phyloP scores from a whole-genome alignment of 2,329 filamentous ascomycete species.

The Apiospora malaysiana region DNA sequence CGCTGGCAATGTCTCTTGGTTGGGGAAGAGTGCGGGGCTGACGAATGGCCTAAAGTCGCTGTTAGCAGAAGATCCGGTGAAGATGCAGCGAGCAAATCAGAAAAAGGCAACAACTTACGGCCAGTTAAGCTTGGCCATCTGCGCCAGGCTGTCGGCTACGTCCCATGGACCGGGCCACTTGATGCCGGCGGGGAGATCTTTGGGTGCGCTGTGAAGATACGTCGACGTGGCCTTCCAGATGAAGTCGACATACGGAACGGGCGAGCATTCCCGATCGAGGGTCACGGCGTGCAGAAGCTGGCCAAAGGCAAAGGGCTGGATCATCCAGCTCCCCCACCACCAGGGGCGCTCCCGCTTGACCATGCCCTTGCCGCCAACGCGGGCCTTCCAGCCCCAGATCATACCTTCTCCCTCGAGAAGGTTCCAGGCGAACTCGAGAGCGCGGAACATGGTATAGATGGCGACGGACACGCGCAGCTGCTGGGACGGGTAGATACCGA shows the following conservation, averaged over 20 bases:
- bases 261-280: conserved; percentile 74
- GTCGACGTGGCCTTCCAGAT: conserved; percentile 76
- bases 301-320: conserved; percentile 77
- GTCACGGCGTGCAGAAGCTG: conserved; percentile 79
- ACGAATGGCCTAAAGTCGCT: conserved; percentile 66
- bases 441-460: conserved; percentile 81
- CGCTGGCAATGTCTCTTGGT: conserved; percentile 68
- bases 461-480: conserved; percentile 75
- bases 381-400: conserved; percentile 61
- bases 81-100: neutral
- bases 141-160: conserved; percentile 80
- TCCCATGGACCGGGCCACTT: conserved; percentile 78
- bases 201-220: conserved; percentile 78
- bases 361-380: conserved; percentile 48
- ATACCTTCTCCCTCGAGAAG: conserved; percentile 75
- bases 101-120: conserved; percentile 61
- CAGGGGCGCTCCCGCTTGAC: conserved; percentile 71
- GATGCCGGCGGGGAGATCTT: conserved; percentile 67
- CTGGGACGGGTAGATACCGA: conserved; percentile 73
- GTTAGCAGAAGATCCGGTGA: neutral
- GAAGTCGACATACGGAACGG: conserved; percentile 49
- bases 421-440: conserved; percentile 88
- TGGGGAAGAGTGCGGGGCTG: conserved; percentile 86
- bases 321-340: conserved; percentile 86
- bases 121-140: conserved; percentile 84